Base-by-base conservation (phyloP, 352 stramenopile genomes). In the Phytophthora agathidicida region DNA sequence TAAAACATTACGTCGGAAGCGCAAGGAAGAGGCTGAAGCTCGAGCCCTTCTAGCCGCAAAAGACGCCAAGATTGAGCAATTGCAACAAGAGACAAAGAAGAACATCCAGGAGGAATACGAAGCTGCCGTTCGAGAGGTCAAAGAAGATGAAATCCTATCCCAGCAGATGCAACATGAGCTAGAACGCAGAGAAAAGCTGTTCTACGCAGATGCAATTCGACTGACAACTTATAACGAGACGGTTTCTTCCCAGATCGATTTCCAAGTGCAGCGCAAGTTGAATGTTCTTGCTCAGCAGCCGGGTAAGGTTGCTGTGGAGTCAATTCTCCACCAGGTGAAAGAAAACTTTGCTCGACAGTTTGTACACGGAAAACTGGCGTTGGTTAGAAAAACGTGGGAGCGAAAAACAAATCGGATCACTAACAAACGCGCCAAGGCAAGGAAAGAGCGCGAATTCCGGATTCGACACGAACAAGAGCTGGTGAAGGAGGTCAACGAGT, bases 371-470 rank as follows among this genome's bases (percentile, higher is more conserved):
- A 73, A 81, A 30, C 33, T 93, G 0, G 73, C 81, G 1, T 44
- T 92, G 6, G 67, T 86, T 3, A 74, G 67, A 36, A 93, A 93
- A 35, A 91, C 80, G 0, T 93, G 84, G 84, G 68, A 86, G 38
- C 50, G 84, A 14, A 89, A 89, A 56, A 77, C 77, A 6, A 75
- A 71, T 9, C 77, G 80, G 0, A 54, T 89, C 0, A 48, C 49
- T 1, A 77, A 80, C 7, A 73, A 83, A 20, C 71, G 82, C 0
- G 65, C 66, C 5, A 68, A 72, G 9, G 77, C 77, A 6, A 67
- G 77, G 33, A 65, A 71, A 20, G 75, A 90, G 19, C 70, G 83
- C 0, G 57, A 52, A 5, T 84, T 88, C 24, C 68, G 68, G 0
- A 84, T 91, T 5, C 58, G 55, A 10, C 79, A 91, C 20, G 83